These are phyloP conservation scores for Rhodotorula sp. DNA, from an alignment of 1,284 basidiomycete genomes.

Conservation along the genomic window DNA sequence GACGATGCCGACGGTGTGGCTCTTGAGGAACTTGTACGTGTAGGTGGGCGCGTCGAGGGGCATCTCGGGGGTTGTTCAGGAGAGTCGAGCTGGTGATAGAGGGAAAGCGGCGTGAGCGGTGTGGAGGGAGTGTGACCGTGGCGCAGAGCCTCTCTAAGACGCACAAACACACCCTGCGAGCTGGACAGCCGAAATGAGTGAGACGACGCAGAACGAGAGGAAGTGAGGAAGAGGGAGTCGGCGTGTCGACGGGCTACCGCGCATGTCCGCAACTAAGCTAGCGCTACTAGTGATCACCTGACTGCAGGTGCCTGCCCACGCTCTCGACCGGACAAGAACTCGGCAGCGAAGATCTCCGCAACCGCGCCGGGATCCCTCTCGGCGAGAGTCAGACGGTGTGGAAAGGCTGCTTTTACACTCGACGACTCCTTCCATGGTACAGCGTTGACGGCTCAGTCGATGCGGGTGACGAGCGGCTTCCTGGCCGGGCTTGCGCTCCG, in stretches of 20 bases:
- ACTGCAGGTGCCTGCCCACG: too few species aligned
- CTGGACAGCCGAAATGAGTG: too few species aligned
- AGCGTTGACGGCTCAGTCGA: conserved; percentile 11
- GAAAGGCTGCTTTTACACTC: background rate
- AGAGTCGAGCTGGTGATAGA: background rate
- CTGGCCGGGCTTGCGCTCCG: conserved; percentile 32
- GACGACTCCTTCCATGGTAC: too few species aligned
- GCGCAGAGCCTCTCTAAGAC: too few species aligned
- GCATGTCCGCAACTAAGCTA: too few species aligned
- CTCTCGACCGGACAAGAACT: too few species aligned
- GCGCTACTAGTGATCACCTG: too few species aligned
- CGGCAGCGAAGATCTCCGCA: too few species aligned
- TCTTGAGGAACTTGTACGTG: conserved; percentile 31
- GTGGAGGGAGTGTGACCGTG: background rate
- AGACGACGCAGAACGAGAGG: too few species aligned
- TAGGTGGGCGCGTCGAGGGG: conserved; percentile 18
- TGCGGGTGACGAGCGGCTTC: conserved; percentile 30
- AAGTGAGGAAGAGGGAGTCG: background rate
- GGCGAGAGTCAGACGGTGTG: background rate
- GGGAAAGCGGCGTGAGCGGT: background rate
- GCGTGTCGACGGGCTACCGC: too few species aligned
- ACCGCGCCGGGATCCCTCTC: too few species aligned
- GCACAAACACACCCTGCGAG: too few species aligned
- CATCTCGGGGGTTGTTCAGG: background rate
- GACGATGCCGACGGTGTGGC: conserved; percentile 42